Evolutionary conservation across 345 rosid species (phyloP), one percentile per base, ranked within the genome.

Genomic region (Turnera subulata): DNA sequence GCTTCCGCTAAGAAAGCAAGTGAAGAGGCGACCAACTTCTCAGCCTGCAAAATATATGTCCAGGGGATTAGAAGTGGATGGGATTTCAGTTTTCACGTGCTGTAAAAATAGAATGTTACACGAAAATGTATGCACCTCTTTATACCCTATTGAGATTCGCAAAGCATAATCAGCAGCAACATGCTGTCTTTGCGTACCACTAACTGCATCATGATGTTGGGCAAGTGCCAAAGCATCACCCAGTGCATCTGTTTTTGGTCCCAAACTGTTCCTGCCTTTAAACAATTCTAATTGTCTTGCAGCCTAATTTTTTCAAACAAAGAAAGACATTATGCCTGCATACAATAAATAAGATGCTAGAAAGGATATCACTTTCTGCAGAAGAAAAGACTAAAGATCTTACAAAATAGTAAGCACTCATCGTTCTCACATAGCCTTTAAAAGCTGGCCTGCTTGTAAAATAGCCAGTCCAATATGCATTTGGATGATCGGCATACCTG

Each of bases 181-280:
- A 66, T 88, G 98, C 72, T 86, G 92, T 70, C 94, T 83, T 76
- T 88, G 71, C 39, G 98, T 91, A 45, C 98, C 96, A 73, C 96
- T 88, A 73, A 91, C 92, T 59, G 96, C 98, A 80, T 91, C 98
- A 80, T 91, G 98, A 68, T 91, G 98, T 72, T 91, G 98, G 64
- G 92, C 95, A 76, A 91, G 74, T 62, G 96, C 86, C 73, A 91
- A 75, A 53, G 96, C 92, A 81, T 88, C 90, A 6, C 85, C 95
- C 59, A 88, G 69, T 55, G 73, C 68, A 66, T 91, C 77, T 0
- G 84, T 82, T 63, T 75, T 88, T 64, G 91, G 84, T 53, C 95
- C 90, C 18, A 71, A 58, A 68, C 61, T 59, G 55, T 59, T 74
- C 77, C 79, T 76, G 52, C 98, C 96, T 71, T 82, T 81, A 46